These are phyloP conservation scores for Phoma sp. DNA, from an alignment of 2,329 filamentous ascomycete genomes.

Conservation along the genomic window DNA sequence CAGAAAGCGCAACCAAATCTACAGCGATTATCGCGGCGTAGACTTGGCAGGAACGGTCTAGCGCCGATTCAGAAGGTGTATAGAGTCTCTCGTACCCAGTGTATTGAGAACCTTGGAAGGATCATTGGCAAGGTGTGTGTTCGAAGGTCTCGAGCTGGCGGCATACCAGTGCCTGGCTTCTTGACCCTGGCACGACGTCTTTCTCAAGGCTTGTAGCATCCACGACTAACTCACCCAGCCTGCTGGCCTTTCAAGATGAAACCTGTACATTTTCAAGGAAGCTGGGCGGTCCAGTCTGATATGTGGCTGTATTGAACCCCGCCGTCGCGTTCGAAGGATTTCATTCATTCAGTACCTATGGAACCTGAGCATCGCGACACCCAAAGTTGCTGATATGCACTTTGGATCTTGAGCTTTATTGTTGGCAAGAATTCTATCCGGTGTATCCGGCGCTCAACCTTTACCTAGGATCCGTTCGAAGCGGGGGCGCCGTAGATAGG, in stretches of 20 bases:
- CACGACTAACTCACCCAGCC: background rate
- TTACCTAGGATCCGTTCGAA: too few relatives aligned
- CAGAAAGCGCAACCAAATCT: conserved; percentile 2
- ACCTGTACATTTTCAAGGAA: background rate
- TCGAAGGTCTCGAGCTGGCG: background rate
- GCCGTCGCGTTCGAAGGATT: background rate
- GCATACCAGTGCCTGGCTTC: background rate
- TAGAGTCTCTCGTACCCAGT: background rate
- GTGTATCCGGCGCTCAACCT: too few relatives aligned
- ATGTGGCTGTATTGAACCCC: background rate
- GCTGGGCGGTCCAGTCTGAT: background rate
- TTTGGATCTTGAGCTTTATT: too few relatives aligned
- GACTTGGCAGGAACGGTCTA: conserved; percentile 5
- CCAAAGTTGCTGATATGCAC: too few relatives aligned
- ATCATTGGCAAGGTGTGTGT: background rate
- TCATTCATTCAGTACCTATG: background rate
- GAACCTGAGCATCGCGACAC: background rate
- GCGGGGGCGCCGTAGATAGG: too few relatives aligned
- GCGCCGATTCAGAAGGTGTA: conserved; percentile 8
- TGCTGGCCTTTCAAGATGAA: background rate
- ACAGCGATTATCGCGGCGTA: background rate
- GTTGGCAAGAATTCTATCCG: too few relatives aligned
- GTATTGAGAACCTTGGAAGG: background rate
- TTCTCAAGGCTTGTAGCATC: background rate
- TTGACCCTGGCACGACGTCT: background rate